Base-by-base conservation (phyloP, 2,329 filamentous ascomycete species). In the Colletotrichum higginsianum region DNA sequence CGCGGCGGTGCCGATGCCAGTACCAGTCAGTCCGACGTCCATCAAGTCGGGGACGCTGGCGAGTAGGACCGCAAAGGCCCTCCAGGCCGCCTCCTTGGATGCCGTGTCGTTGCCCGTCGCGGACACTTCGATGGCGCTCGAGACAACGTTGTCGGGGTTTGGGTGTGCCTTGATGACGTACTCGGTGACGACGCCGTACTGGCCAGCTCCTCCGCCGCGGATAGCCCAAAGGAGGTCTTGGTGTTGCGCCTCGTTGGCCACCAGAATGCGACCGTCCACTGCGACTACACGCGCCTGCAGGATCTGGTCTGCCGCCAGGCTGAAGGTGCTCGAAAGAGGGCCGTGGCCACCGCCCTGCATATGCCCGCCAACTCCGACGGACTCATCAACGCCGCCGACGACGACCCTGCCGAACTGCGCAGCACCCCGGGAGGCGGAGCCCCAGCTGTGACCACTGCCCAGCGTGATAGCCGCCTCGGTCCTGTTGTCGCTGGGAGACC, bases 321-420 rank as follows among this genome's bases (percentile, higher is more conserved):
- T 87, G 62, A 85, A 83, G 9, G 80, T 79, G 1, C 84, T 85
- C 4, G 81, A 80, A 18, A 87, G 78, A 0, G 84, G 81, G 0
- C 83, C 84, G 75, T 91, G 88, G 0, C 89, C 89, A 15, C 88
- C 90, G 9, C 88, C 89, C 78, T 90, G 87, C 2, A 84, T 85
- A 69, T 89, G 90, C 1, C 90, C 90, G n/a, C 90, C 90, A 15
- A 90, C 76, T 11, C 89, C 89, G 4, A 92, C 89, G 0, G 87
- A 89, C 70, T 89, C 85, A 4, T 88, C 89, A 0, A 85, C 86
- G 5, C 90, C 82, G 8, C 87, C 83, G 15, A 83, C 78, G 2
- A 88, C 74, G 1, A 78, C 77, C 26, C 82, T 83, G 56, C 82
- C 74, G 0, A 78, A 77, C 53, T 85, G 75, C 2, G 86, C 85